Base-by-base conservation (phyloP, 345 rosid species). In the Heritiera fomes region DNA sequence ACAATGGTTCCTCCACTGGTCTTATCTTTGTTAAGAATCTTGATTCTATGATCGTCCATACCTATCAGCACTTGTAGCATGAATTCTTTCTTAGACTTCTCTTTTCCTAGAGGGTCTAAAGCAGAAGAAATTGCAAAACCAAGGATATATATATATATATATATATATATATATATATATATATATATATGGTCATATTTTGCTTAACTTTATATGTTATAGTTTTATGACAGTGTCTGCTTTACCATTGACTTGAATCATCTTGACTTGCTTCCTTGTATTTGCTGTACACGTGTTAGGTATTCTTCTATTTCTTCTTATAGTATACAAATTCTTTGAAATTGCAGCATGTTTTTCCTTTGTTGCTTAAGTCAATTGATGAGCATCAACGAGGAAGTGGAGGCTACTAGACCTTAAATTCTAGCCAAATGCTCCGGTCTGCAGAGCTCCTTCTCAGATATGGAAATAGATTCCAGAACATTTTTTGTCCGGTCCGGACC, bases 371-470 rank as follows among this genome's bases (percentile, higher is more conserved):
- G 60, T 53, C 43, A 4, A 52, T 72, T 17, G 10, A 17, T 10
- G 75, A 69, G 62, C n/a, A 71, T 53, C 75, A 50, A 75, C 78
- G 52, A 71, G 73, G 71, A 80, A 75, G 28, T 38, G 34, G 50
- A n/a, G 46, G 40, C 41, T 74, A 4, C 20, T 58, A 18, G 14
- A 40, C n/a, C 10, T n/a, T 75, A 75, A 49, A 17, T 47, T 64
- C 49, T 30, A 46, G 2, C 46, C 62, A 76, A 50, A 76, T 76
- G 72, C 14, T 76, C 40, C 15, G 9, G 47, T 53, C 52, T 15
- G 5, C 65, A 23, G 79, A 80, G 84, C 67, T 84, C 8, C 71
- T 79, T 11, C 71, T 75, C 81, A 79, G 28, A 58, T 41, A 66
- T 55, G 50, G 55, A 68, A 59, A 60, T 15, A 43, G 46, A 55